Evolutionary conservation across 169 alveolate genomes (phyloP), one percentile per base, ranked within the genome.

Genomic region (Plasmodium adleri): DNA sequence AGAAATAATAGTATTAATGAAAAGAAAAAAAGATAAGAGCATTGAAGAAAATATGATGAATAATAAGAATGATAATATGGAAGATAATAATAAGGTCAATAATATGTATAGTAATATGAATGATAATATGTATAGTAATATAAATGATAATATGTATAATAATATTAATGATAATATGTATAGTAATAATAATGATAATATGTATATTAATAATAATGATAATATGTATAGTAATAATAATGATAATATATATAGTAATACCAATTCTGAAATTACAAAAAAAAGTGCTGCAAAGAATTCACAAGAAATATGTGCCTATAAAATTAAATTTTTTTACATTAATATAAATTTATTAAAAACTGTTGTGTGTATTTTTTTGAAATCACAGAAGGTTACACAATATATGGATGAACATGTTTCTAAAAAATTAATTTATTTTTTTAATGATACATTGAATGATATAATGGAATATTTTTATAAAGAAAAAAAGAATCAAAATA

Each of bases 341-440:
- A 80, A 80, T 80, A 56, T 80, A 49, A n/a, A 70, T 15, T 15
- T 80, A n/a, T 67, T 80, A 68, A 80, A 66, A 54, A 59, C 17
- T 10, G 17, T 49, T 39, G 20, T 86, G 52, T 86, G 92, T 52
- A 72, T 28, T 15, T 15, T 72, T 1, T 86, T 86, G 50, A 86
- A 71, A 26, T 74, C 88, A 32, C 24, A 54, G 64, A 86, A 86
- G 56, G 26, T 86, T 54, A n/a, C 78, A 26, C 88, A 86, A 15
- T 26, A 72, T 54, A 15, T 86, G 50, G 45, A 66, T 17, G 71
- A 59, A 49, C 54, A 70, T 2, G 26, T 63, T 1, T 47, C 3
- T 22, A 86, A 58, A 71, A 86, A 39, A 13, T n/a, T 43, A 10
- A 20, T 62, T 24, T 26, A 63, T 60, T 12, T 86, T n/a, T 71